Evolutionary conservation across 2,329 filamentous ascomycete species (phyloP).

Genomic region (Meredithiella fracta): DNA sequence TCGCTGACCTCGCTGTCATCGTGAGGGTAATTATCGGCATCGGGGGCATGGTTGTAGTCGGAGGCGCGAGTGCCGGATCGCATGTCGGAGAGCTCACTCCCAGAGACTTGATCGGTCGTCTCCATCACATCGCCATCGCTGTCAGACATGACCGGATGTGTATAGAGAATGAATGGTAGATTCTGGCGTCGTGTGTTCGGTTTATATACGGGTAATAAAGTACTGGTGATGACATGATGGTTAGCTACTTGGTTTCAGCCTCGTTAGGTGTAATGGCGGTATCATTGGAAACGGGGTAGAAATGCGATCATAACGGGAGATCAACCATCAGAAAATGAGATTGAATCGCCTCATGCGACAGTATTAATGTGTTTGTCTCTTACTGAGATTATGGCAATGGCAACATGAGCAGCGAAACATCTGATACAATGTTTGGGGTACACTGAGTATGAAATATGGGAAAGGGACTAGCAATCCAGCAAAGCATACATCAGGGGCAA

Average conservation of each 20-base stretch:
- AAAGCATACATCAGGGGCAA: no score
- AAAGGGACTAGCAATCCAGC: no score
- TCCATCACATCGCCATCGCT: conserved; percentile 14
- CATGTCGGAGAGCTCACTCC: conserved; percentile 62
- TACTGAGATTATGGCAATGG: conserved; percentile 8
- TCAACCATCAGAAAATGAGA: neutral
- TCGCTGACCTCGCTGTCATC: conserved; percentile 29
- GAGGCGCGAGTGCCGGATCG: conserved; percentile 36
- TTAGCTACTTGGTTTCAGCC: conserved; percentile 3
- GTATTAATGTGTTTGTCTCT: neutral
- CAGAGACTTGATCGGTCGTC: conserved; percentile 33
- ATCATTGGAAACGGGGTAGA: neutral
- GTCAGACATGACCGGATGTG: conserved; percentile 10
- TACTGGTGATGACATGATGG: conserved; percentile 6
- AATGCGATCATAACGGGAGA: conserved; percentile 6
- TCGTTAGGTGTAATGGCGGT: neutral
- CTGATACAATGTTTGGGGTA: no score
- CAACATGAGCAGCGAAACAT: neutral
- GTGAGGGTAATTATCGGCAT: conserved; percentile 22
- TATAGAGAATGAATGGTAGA: neutral
- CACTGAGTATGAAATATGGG: no score
- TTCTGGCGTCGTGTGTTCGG: neutral
- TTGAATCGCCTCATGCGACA: neutral
- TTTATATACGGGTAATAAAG: neutral
- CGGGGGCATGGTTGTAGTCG: conserved; percentile 26